Percentiles rank a stretch among this genome's conserved stretches.
phyloP scores from a whole-genome alignment of 345 rosid species.

The Salix brachista region DNA sequence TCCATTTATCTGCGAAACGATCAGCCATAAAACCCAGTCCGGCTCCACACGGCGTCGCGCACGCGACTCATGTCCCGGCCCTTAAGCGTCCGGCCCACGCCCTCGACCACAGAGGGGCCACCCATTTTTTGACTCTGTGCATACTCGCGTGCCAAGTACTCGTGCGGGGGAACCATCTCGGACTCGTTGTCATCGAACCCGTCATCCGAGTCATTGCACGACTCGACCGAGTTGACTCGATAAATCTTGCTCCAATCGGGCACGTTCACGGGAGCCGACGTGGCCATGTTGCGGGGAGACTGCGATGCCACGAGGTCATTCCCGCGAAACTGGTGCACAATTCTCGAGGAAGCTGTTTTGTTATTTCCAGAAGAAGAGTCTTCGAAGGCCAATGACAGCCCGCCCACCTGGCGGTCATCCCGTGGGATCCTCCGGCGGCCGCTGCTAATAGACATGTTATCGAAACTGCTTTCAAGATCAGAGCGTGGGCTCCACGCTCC shows the following conservation, averaged over 20 bases:
- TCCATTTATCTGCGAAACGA: no score
- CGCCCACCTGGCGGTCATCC: slow-evolving; percentile 44
- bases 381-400: slow-evolving; percentile 66
- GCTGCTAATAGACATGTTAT: background rate
- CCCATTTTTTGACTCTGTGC: slow-evolving; percentile 43
- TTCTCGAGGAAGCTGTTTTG: slow-evolving; percentile 44
- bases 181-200: slow-evolving; percentile 47
- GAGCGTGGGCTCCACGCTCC: slow-evolving; percentile 47
- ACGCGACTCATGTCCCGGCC: slow-evolving; percentile 91
- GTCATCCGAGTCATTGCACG: slow-evolving; percentile 68
- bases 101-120: slow-evolving; percentile 69
- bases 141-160: slow-evolving; percentile 69
- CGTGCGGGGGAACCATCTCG: slow-evolving; percentile 91
- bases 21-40: slow-evolving; percentile 26
- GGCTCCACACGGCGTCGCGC: slow-evolving; percentile 92
- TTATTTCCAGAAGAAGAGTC: slow-evolving; percentile 31
- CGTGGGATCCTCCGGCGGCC: slow-evolving; percentile 14
- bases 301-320: slow-evolving; percentile 27
- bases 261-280: slow-evolving; percentile 85
- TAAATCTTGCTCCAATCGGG: slow-evolving; percentile 94
- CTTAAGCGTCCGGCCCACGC: slow-evolving; percentile 85
- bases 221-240: slow-evolving; percentile 74
- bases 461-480: slow-evolving; percentile 15
- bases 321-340: slow-evolving; percentile 69
- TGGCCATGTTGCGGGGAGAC: slow-evolving; percentile 48